These are phyloP conservation scores for Brasenia schreberi DNA, from an alignment of 164 flowering plant genomes.

Conservation along the genomic window DNA sequence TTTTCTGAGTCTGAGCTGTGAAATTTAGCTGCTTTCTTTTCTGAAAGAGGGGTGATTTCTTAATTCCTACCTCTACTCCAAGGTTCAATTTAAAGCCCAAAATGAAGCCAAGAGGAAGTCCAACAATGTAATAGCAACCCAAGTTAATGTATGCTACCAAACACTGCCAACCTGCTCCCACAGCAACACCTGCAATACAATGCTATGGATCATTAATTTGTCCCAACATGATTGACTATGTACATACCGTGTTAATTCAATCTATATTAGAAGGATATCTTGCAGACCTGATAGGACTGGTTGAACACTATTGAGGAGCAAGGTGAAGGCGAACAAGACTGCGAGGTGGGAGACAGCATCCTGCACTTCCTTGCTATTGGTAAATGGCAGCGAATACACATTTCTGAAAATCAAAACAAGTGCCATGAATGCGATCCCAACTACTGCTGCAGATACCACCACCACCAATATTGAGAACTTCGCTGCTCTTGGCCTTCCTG, in stretches of 20 bases:
- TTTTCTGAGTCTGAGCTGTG: not conserved
- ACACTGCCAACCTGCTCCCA: slow-evolving; percentile 30
- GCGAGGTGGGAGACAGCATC: slow-evolving; percentile 17
- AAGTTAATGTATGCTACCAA: slow-evolving; percentile 22
- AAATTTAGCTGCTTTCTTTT: no score
- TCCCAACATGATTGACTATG: not conserved
- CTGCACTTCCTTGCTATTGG: slow-evolving; percentile 12
- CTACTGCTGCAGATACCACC: slow-evolving; percentile 10
- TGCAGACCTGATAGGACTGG: slow-evolving; percentile 21
- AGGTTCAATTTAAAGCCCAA: slow-evolving; percentile 15
- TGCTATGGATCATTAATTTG: not conserved
- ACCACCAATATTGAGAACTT: slow-evolving; percentile 21
- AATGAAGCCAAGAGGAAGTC: slow-evolving; percentile 24
- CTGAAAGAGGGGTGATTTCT: no score
- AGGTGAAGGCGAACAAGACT: slow-evolving; percentile 16
- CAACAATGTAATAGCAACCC: slow-evolving; percentile 21
- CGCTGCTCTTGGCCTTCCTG: slow-evolving; percentile 29
- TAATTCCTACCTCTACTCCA: slow-evolving; percentile 16
- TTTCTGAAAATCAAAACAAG: slow-evolving; percentile 17
- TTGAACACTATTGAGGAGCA: slow-evolving; percentile 26
- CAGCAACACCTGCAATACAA: slow-evolving; percentile 20
- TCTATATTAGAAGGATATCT: not conserved
- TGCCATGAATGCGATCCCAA: slow-evolving; percentile 16
- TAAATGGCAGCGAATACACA: slow-evolving; percentile 17
- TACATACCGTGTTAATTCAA: not conserved